phyloP scores from a whole-genome alignment of 108 stramenopile species.

The Cylindrotheca fusiformis region DNA sequence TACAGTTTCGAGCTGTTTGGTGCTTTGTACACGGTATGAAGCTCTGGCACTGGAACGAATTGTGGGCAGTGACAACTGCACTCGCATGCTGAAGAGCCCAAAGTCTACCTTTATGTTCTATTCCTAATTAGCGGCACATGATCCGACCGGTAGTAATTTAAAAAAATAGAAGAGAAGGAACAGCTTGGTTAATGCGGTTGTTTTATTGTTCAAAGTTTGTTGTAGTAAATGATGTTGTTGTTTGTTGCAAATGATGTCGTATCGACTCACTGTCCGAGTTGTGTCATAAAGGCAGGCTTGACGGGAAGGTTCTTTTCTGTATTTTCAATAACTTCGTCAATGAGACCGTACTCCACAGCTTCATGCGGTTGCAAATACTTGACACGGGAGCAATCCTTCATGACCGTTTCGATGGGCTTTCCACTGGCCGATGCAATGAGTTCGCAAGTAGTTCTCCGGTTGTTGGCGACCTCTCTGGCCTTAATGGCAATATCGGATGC shows the following conservation, averaged over 20 bases:
- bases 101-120: constrained; percentile 72
- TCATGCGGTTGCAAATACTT: constrained; percentile 96
- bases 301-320: constrained; percentile 56
- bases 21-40: constrained; percentile 89
- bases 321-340: constrained; percentile 89
- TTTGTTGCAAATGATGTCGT: too few relatives aligned
- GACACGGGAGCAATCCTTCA: constrained; percentile 87
- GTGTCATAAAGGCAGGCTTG: constrained; percentile 75
- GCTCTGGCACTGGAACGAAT: constrained; percentile 89
- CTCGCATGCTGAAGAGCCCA: constrained; percentile 67
- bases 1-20: constrained; percentile 53
- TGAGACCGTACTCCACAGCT: constrained; percentile 95
- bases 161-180: too few relatives aligned
- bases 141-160: too few relatives aligned
- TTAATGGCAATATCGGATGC: constrained; percentile 97
- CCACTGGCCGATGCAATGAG: constrained; percentile 90
- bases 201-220: too few relatives aligned
- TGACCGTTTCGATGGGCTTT: constrained; percentile 86
- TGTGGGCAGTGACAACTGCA: constrained; percentile 73
- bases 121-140: too few relatives aligned
- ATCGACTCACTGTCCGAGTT: constrained; percentile 32
- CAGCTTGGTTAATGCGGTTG: too few relatives aligned
- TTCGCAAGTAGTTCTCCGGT: constrained; percentile 86
- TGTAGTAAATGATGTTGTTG: too few relatives aligned
- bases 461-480: constrained; percentile 89